phyloP scores from a whole-genome alignment of 1,284 basidiomycete genomes.

The Tilletia caries region DNA sequence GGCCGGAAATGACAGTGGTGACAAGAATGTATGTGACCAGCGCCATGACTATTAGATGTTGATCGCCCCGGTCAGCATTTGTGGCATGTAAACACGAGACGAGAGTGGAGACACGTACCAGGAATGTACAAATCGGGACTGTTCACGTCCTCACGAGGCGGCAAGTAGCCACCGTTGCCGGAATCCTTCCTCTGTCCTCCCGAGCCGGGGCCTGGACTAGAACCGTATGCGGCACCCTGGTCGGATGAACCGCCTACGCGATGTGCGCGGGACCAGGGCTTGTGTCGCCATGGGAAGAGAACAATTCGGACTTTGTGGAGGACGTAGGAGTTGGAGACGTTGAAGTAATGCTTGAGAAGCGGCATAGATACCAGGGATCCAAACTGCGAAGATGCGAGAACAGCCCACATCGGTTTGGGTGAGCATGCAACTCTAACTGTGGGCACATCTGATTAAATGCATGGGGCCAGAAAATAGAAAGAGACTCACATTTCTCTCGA shows the following conservation, averaged over 20 bases:
- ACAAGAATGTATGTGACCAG: conserved; percentile 92
- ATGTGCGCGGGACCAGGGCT: conserved; percentile 49
- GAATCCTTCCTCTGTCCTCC: conserved; percentile 20
- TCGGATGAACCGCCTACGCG: conserved; percentile 20
- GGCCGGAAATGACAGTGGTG: conserved; percentile 73
- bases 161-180: conserved; percentile 62
- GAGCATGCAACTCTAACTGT: not conserved
- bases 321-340: conserved; percentile 94
- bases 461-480: no score
- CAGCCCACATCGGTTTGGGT: not conserved
- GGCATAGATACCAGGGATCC: conserved; percentile 42
- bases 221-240: conserved; percentile 16
- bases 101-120: conserved; percentile 59
- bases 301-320: conserved; percentile 82
- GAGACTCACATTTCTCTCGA: conserved; percentile 79
- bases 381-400: conserved; percentile 15
- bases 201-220: conserved; percentile 16
- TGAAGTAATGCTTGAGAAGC: conserved; percentile 83
- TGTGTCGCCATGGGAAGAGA: conserved; percentile 91
- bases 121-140: conserved; percentile 96
- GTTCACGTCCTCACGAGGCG: conserved; percentile 91
- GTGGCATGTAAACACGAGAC: no score
- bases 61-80: not conserved
- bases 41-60: conserved; percentile 77
- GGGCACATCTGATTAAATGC: no score